Conservation (phyloP, 306 rosid genomes). For the Trichosanthes cucumerina region DNA sequence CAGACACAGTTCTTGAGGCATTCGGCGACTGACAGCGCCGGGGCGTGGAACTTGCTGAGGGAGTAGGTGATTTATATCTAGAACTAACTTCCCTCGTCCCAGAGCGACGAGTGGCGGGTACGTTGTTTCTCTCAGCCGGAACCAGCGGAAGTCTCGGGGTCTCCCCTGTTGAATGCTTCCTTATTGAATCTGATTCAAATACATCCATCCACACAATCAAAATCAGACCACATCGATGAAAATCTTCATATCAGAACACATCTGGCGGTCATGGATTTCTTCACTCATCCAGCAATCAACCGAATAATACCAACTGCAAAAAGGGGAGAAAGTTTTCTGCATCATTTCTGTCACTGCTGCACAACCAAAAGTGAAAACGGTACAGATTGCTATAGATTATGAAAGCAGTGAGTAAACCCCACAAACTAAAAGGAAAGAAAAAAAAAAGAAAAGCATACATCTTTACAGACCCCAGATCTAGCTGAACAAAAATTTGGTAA, state of each 20-base stretch:
- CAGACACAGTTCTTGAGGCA: constrained; percentile 42
- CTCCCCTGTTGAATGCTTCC: constrained; percentile 46
- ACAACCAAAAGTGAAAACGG: constrained; percentile 41
- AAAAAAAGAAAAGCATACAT: constrained; percentile 38
- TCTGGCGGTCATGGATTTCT: constrained; percentile 33
- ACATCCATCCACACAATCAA: constrained; percentile 86
- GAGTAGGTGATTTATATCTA: constrained; percentile 69
- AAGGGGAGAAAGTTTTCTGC: constrained; percentile 50
- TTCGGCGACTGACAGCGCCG: constrained; percentile 66
- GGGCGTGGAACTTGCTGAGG: constrained; percentile 29
- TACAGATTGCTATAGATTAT: constrained; percentile 24
- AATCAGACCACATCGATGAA: constrained; percentile 73
- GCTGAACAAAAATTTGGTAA: constrained; percentile 23
- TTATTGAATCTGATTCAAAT: constrained; percentile 51
- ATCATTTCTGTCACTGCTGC: constrained; percentile 59
- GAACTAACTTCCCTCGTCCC: constrained; percentile 62
- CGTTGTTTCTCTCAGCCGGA: constrained; percentile 75
- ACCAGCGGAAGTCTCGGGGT: constrained; percentile 51
- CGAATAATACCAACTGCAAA: constrained; percentile 32
- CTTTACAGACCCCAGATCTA: constrained; percentile 70
- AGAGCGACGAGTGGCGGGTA: constrained; percentile 28
- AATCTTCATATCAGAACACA: constrained; percentile 29
- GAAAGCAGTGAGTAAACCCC: constrained; percentile 37
- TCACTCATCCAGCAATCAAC: constrained; percentile 28
- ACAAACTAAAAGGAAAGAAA: constrained; percentile 21